Base-by-base conservation (phyloP, 2,329 filamentous ascomycete genomes). In the Talaromyces sp. region DNA sequence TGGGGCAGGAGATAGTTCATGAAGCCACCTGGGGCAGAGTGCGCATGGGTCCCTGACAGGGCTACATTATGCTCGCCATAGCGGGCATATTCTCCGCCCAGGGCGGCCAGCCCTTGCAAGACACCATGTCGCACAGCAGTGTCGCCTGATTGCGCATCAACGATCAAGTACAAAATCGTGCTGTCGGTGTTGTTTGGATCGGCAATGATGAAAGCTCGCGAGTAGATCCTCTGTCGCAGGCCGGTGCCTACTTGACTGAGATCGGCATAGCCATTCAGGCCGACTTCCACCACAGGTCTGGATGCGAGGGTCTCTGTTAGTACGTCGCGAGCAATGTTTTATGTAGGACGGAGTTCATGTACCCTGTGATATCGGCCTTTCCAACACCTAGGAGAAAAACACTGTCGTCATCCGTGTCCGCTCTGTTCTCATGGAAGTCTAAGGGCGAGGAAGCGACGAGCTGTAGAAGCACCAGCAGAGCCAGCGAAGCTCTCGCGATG, bases 1-100 rank as follows among this genome's bases (percentile, higher is more conserved):
- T 97, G 93, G 8, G 93, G 93, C 6, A 97, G 81, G 10, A 98
- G 82, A 71, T 97, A 98, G 76, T 98, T 98, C 72, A 96, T 81
- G 91, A 92, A 98, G 6, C 89, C 93, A 2, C 90, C 93, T 0
- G 93, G 93, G 0, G 93, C 93, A 26, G 92, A 88, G 76, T 98
- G 93, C 27, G 90, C 95, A 74, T 98, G 93, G 0, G 93, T 98
- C 58, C 93, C 93, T 0, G 91, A 96, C 24, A 98, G 84, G 35
- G 93, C 93, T 38, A 97, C 78, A 70, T 96, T 98, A 67, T 89
- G 83, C 68, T 89, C 84, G 53, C 82, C 85, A 74, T 97, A 98
- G 29, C 88, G 77, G 1, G 84, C 80, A 72, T 93, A 96, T 3
- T 89, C 87, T 17, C 80, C 74, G 0, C 93, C 93, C 8, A 96